Percentiles rank a stretch among this genome's conserved stretches.
phyloP scores from a whole-genome alignment of 1,284 basidiomycete genomes.

The Pseudozyma pruni region DNA sequence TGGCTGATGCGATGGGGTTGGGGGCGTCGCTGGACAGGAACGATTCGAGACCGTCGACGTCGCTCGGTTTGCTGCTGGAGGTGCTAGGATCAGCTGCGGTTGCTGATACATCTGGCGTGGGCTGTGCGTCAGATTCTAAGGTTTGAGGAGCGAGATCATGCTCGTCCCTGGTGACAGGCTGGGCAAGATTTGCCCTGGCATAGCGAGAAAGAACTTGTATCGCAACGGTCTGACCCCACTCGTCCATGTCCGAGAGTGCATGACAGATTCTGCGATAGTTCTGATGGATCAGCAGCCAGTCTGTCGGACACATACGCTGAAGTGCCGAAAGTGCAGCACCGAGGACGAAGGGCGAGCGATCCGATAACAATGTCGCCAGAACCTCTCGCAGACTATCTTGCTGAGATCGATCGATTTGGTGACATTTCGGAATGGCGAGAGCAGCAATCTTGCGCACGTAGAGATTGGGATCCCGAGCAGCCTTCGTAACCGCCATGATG shows the following conservation, averaged over 20 bases:
- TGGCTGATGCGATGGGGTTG: background rate
- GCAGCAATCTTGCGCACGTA: slow-evolving; percentile 93
- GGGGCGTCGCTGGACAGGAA: slow-evolving; percentile 30
- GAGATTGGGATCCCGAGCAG: slow-evolving; percentile 86
- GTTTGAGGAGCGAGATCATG: background rate
- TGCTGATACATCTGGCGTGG: no score
- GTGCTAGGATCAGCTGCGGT: background rate
- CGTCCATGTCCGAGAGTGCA: slow-evolving; percentile 87
- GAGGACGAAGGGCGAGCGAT: slow-evolving; percentile 86
- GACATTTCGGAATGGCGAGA: slow-evolving; percentile 81
- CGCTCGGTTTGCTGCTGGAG: background rate
- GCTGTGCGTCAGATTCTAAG: background rate
- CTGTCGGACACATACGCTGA: slow-evolving; percentile 40
- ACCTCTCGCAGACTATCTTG: slow-evolving; percentile 79
- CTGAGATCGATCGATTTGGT: slow-evolving; percentile 76
- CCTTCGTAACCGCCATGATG: slow-evolving; percentile 88
- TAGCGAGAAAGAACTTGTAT: slow-evolving; percentile 84
- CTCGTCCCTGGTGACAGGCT: slow-evolving; percentile 8
- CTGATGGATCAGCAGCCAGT: slow-evolving; percentile 80
- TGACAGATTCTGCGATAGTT: slow-evolving; percentile 87
- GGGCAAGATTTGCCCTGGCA: slow-evolving; percentile 72
- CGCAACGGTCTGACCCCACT: slow-evolving; percentile 91
- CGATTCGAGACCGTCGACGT: slow-evolving; percentile 36
- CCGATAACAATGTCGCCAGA: slow-evolving; percentile 79
- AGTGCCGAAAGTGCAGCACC: slow-evolving; percentile 88